These are phyloP conservation scores for Pilobolus umbonatus DNA, from an alignment of 192 early-diverging fungal genomes.

Conservation along the genomic window DNA sequence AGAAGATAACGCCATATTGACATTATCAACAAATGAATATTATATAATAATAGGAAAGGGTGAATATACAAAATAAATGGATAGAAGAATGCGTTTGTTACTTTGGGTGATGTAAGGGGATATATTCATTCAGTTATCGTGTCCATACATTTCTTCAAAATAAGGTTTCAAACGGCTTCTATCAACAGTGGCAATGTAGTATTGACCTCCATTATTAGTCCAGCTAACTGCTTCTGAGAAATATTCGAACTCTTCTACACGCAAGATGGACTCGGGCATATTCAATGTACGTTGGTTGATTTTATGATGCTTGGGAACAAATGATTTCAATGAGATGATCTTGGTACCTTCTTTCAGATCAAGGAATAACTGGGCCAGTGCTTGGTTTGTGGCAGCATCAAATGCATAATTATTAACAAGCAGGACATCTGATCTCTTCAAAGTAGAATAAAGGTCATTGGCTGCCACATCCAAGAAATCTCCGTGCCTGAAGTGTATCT, in stretches of 20 bases:
- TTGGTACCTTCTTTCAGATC: conserved; percentile 85
- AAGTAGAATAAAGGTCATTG: conserved; percentile 55
- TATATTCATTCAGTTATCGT: not conserved
- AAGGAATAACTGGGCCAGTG: conserved; percentile 77
- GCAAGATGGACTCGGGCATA: conserved; percentile 65
- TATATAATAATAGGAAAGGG: not conserved
- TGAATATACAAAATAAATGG: not conserved
- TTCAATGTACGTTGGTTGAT: conserved; percentile 69
- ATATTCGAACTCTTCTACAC: conserved; percentile 60
- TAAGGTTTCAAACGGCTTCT: conserved; percentile 50
- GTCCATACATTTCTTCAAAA: conserved; percentile 24
- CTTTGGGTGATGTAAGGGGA: not conserved
- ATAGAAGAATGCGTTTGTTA: not conserved
- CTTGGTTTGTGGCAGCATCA: conserved; percentile 77
- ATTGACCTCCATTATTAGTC: conserved; percentile 75
- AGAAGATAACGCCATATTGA: not conserved
- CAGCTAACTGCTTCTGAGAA: conserved; percentile 72
- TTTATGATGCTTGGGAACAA: conserved; percentile 75
- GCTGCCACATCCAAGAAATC: conserved; percentile 77
- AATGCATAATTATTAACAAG: conserved; percentile 98
- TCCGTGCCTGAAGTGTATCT: conserved; percentile 65
- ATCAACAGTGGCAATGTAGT: conserved; percentile 78
- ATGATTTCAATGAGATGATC: conserved; percentile 82
- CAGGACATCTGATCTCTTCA: conserved; percentile 83
- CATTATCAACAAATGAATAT: no score